Base-by-base conservation (phyloP, 1,284 basidiomycete species). In the Mycena citricolor region DNA sequence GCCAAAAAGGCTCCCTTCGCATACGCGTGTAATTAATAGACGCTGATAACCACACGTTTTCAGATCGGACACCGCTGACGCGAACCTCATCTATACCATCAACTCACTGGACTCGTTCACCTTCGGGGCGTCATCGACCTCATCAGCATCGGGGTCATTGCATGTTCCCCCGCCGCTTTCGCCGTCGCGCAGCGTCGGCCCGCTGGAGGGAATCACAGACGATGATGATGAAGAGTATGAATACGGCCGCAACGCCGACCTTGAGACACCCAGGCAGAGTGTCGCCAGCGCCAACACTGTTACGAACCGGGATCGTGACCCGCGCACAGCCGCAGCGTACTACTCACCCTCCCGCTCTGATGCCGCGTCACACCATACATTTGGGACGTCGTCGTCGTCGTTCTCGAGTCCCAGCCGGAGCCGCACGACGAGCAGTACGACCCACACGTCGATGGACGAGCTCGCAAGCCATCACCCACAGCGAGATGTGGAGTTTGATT, bases 241-340 rank as follows among this genome's bases (percentile, higher is more conserved):
- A n/a, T 49, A 50, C 19, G 52, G 47, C 44, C 49, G 47, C 32
- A 63, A 56, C 29, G 54, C 67, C 26, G 76, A 79, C 58, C n/a
- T n/a, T n/a, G 70, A 70, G 32, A 81, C 77, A 1, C 78, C 77
- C 17, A 70, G 78, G 32, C 76, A 76, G 3, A 78, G 77, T 22
- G 66, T 79, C 33, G 66, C 68, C 29, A 57, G 56, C n/a, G 58
- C 64, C 47, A 44, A 54, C 43, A 57, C 56, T 52, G 39, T 34
- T 42, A 32, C 48, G 53, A 23, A 40, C 45, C 28, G 52, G 34
- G n/a, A n/a, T n/a, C n/a, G n/a, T n/a, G 48, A 47, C 49, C 44
- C 43, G 1, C 37, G 44, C 19, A 53, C 44, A 2, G 37, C 48
- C 13, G 3, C 30, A 10, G 16, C 43, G 1, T 42, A 32, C 30